Percentiles rank a stretch among this genome's conserved stretches.
These are phyloP conservation scores for Epichloe typhina DNA, from an alignment of 2,329 filamentous ascomycete genomes.

Conservation along the genomic window DNA sequence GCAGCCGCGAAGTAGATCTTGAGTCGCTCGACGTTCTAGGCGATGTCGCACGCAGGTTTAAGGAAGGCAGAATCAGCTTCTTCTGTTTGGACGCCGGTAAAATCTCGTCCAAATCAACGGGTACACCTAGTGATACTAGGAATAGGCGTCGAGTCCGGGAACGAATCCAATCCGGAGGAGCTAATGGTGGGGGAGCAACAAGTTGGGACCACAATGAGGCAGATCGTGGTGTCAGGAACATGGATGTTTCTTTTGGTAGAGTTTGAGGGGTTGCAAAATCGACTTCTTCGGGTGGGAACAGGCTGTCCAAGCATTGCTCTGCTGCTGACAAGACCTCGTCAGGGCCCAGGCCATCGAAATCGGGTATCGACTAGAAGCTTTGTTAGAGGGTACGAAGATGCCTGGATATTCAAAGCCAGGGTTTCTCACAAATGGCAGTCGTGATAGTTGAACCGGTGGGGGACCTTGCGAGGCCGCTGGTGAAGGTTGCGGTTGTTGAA, in stretches of 20 bases:
- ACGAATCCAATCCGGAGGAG: conserved; percentile 95
- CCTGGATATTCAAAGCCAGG: not conserved
- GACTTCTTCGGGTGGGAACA: conserved; percentile 48
- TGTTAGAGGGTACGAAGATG: conserved; percentile 9
- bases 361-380: conserved; percentile 46
- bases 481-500: conserved; percentile 38
- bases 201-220: conserved; percentile 93
- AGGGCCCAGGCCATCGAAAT: conserved; percentile 48
- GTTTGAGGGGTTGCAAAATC: conserved; percentile 37
- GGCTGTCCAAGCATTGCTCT: conserved; percentile 51
- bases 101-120: conserved; percentile 94
- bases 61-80: conserved; percentile 85
- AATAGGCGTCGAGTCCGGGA: conserved; percentile 90
- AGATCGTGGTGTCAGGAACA: conserved; percentile 76
- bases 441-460: conserved; percentile 22
- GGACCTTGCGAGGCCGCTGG: conserved; percentile 16
- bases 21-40: conserved; percentile 43
- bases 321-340: conserved; percentile 48
- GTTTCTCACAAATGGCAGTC: conserved; percentile 32
- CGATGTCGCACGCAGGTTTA: conserved; percentile 52
- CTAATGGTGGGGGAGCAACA: conserved; percentile 77
- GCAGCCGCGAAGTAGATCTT: conserved; percentile 32
- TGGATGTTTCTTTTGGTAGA: conserved; percentile 41
- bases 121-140: conserved; percentile 87
- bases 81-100: conserved; percentile 95